Conservation (phyloP, 1,284 basidiomycete genomes). For the Ceratobasidium sp. region DNA sequence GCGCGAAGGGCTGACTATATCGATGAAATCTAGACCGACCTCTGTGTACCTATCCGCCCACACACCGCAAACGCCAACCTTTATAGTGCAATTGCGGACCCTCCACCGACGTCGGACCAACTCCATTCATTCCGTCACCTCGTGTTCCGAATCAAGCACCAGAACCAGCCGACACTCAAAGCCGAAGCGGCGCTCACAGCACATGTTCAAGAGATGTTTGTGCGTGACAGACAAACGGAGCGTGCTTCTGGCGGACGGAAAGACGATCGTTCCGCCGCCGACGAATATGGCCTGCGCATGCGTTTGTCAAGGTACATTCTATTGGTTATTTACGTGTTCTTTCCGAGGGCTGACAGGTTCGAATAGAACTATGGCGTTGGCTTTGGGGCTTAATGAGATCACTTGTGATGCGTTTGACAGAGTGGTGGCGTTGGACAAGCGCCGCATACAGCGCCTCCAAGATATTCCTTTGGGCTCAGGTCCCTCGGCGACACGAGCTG, state of each 20-base stretch:
- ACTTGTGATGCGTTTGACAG: slow-evolving; percentile 60
- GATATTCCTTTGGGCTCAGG: slow-evolving; percentile 14
- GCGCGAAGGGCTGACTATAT: background rate
- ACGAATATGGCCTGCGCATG: slow-evolving; percentile 60
- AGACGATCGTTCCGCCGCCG: slow-evolving; percentile 19
- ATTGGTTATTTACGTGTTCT: slow-evolving; percentile 10
- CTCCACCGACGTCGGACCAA: slow-evolving; percentile 25
- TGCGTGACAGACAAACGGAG: slow-evolving; percentile 25
- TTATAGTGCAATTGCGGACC: background rate
- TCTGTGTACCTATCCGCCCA: slow-evolving; percentile 52
- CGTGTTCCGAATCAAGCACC: slow-evolving; percentile 42
- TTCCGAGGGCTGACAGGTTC: slow-evolving; percentile 12
- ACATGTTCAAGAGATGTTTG: slow-evolving; percentile 27
- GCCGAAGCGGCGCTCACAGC: slow-evolving; percentile 6
- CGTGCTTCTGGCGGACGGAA: slow-evolving; percentile 35
- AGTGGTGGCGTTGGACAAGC: slow-evolving; percentile 59
- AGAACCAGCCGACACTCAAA: slow-evolving; percentile 7
- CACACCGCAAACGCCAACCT: background rate
- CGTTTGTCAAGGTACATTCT: slow-evolving; percentile 72
- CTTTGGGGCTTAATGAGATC: slow-evolving; percentile 57
- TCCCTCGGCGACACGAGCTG: background rate
- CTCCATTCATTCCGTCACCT: slow-evolving; percentile 50
- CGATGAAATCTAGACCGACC: slow-evolving; percentile 49
- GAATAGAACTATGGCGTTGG: slow-evolving; percentile 59
- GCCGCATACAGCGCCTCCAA: slow-evolving; percentile 33